Base-by-base conservation (phyloP, 1,139 yeast species). In the Geotrichum macrosporum region DNA sequence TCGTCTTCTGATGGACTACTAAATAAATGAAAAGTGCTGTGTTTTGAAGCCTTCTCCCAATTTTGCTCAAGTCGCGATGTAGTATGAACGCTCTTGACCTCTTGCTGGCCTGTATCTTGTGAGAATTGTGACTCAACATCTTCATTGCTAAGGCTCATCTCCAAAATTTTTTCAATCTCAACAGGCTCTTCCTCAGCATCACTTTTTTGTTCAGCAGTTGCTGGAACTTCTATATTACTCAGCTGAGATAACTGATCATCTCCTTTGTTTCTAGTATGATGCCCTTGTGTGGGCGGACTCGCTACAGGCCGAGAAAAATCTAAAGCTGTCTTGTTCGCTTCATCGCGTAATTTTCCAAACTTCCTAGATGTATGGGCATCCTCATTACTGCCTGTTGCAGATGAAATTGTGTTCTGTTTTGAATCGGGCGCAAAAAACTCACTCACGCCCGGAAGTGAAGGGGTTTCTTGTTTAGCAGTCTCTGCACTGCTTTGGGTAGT, bases 141-240 rank as follows among this genome's bases (percentile, higher is more conserved):
- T 19, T 27, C 41, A 29, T 27, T 18, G 20, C 26, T 29, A 9
- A 13, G 5, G 13, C 22, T 13, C 10, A 20, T 29, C 13, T n/a
- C 33, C 12, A 12, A n/a, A 9, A 20, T 13, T n/a, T 31, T 15
- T 16, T 31, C 32, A 2, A 19, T 12, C 4, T 39, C 27, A 21
- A 13, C 19, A 5, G 31, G 31, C 22, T 32, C 37, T 9, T 32
- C 33, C 26, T 34, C 20, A 19, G n/a, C n/a, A n/a, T n/a, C n/a
- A n/a, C 22, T 24, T 20, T 41, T 41, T 20, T 41, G 44, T 10
- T 41, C 44, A 13, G 44, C 44, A 4, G 44, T 41, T 5, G 39
- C 29, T 13, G 44, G 44, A 19, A 41, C 37, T 20, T 31, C 34
- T 16, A 41, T 35, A 19, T 41, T 33, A 19, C 36, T 31, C 12